These are phyloP conservation scores for Chrysosporium queenslandicum DNA, from an alignment of 2,329 filamentous ascomycete genomes.

Conservation along the genomic window DNA sequence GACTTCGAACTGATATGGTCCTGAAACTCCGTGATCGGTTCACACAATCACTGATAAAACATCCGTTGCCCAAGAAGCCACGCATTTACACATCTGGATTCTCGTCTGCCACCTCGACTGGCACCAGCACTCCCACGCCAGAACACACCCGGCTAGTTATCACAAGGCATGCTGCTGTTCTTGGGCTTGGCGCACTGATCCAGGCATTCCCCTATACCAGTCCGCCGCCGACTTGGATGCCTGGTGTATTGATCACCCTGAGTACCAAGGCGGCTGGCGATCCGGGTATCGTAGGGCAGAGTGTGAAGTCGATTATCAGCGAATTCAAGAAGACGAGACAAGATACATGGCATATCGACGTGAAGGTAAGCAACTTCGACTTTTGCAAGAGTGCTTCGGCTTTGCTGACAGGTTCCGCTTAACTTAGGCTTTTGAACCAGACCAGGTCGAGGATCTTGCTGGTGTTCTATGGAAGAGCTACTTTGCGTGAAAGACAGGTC, in stretches of 20 bases:
- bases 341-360: slow-evolving; percentile 96
- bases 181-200: slow-evolving; percentile 81
- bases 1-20: slow-evolving; percentile 69
- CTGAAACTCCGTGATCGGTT: slow-evolving; percentile 67
- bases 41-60: slow-evolving; percentile 63
- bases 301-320: slow-evolving; percentile 83
- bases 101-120: slow-evolving; percentile 36
- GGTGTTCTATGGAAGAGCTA: slow-evolving; percentile 99
- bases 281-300: slow-evolving; percentile 85
- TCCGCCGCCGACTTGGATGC: slow-evolving; percentile 87
- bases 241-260: slow-evolving; percentile 75
- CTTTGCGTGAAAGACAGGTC: slow-evolving; percentile 58
- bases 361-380: slow-evolving; percentile 60
- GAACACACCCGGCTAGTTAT: slow-evolving; percentile 64
- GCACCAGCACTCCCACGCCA: slow-evolving; percentile 41
- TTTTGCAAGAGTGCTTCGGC: no score
- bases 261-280: slow-evolving; percentile 80
- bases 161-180: slow-evolving; percentile 75
- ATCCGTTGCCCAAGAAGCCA: slow-evolving; percentile 70
- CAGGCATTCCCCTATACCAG: slow-evolving; percentile 95
- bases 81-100: slow-evolving; percentile 28
- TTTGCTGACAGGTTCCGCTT: no score
- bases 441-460: slow-evolving; percentile 89
- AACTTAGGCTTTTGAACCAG: slow-evolving; percentile 69
- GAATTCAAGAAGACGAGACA: slow-evolving; percentile 99